Evolutionary conservation across 495 filamentous ascomycete species (phyloP).

Genomic region (Neurospora tetraspora): DNA sequence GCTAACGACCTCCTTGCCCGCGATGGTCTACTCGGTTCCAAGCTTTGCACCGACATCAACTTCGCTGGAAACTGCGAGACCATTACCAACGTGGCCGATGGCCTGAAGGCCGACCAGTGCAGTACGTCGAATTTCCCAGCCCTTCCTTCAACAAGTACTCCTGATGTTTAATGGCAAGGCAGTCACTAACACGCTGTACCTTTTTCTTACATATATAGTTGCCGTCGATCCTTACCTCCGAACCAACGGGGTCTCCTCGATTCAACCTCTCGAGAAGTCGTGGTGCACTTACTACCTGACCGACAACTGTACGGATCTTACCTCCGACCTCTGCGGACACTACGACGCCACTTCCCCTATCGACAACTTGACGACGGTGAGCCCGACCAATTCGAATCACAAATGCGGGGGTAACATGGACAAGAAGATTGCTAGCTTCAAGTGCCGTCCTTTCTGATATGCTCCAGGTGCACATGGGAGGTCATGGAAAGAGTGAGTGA

Average conservation of each 20-base stretch:
- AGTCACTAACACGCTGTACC: background rate
- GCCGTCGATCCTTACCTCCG: accelerated
- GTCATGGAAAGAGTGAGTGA: too few relatives aligned
- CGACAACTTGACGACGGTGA: background rate
- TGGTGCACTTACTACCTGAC: background rate
- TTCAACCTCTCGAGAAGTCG: background rate
- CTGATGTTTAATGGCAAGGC: background rate
- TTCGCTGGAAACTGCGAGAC: background rate
- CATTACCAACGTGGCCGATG: background rate
- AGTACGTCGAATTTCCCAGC: background rate
- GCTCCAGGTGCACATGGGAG: too few relatives aligned
- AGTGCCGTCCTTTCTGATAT: background rate
- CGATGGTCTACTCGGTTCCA: background rate
- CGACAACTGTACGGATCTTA: background rate
- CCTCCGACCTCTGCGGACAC: background rate
- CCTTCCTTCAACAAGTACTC: background rate
- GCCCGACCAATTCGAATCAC: background rate
- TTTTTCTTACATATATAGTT: background rate
- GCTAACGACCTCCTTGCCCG: background rate
- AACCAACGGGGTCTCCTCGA: background rate
- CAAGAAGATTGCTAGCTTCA: background rate
- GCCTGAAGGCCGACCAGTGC: background rate
- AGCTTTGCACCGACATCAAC: background rate
- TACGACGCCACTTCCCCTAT: background rate
- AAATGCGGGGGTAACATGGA: background rate